Evolutionary conservation across 2,329 filamentous ascomycete species (phyloP).

Genomic region (Dactylellina parvicollis): DNA sequence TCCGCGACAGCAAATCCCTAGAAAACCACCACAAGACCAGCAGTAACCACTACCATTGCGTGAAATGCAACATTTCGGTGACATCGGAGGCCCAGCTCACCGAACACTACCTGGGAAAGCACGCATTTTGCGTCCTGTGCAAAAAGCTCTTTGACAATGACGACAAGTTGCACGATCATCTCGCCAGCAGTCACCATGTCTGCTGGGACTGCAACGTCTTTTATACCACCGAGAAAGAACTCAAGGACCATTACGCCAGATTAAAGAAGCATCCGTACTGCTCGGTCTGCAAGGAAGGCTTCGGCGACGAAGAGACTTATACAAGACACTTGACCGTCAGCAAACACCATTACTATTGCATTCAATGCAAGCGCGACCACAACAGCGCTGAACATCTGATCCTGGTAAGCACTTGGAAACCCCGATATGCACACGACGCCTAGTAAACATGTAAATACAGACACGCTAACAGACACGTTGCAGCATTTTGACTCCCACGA

Average conservation of each 20-base stretch:
- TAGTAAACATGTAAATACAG: too few species aligned
- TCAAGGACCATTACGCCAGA: constrained; percentile 42
- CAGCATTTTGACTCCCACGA: constrained; percentile 48
- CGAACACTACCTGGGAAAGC: constrained; percentile 47
- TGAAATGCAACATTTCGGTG: constrained; percentile 44
- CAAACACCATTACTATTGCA: constrained; percentile 49
- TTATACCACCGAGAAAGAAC: constrained; percentile 49
- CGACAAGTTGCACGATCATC: constrained; percentile 35
- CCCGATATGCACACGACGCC: too few species aligned
- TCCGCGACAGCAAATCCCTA: constrained; percentile 40
- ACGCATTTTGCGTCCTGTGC: constrained; percentile 46
- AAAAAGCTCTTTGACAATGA: constrained; percentile 44
- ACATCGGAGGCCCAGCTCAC: constrained; percentile 38
- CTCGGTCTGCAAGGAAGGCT: constrained; percentile 34
- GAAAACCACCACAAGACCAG: constrained; percentile 52
- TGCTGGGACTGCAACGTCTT: constrained; percentile 53
- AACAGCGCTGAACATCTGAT: constrained; percentile 46
- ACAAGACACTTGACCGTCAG: constrained; percentile 43
- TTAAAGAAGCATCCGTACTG: constrained; percentile 50
- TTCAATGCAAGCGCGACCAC: constrained; percentile 51
- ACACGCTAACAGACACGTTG: background rate
- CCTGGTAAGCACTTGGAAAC: constrained; percentile 28
- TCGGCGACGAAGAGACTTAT: constrained; percentile 35
- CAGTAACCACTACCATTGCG: constrained; percentile 38
- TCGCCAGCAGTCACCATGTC: constrained; percentile 36